Evolutionary conservation across 495 filamentous ascomycete genomes (phyloP), one percentile per base, ranked within the genome.

Genomic region (Aspergillus bridgeri): DNA sequence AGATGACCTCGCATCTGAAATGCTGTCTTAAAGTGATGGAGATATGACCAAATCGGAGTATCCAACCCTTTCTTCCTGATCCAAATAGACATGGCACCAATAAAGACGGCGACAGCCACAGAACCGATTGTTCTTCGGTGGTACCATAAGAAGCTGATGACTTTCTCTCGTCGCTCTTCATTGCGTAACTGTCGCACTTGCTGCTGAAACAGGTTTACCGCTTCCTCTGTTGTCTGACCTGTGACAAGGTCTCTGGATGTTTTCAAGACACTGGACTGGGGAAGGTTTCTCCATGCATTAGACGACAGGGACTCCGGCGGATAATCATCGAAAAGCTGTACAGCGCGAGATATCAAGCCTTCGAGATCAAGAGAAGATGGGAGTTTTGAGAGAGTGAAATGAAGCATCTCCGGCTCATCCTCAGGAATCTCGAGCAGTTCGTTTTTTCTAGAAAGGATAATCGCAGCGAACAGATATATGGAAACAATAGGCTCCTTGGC

Each of bases 321-420:
- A 60, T 89, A 74, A 4, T 74, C 63, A 6, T 75, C 63, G 71
- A 88, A 89, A 0, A 97, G 79, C 21, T 60, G 51, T 5, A 82
- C 73, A 15, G 95, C 86, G 24, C 75, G 73, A 18, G 71, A 60
- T 56, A 98, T 89, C 38, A 96, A 77, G 3, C 72, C 76, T 57
- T 98, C 94, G 22, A 98, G 72, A 61, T 96, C 84, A n/a, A 97
- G 79, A 9, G 89, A 86, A 46, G 81, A 82, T 0, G 94, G 94
- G 2, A 98, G 81, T 69, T 95, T 96, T 5, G 89, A 92, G 3
- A 98, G 81, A 6, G 88, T 85, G 48, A 85, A 89, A 70, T 96
- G 91, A 18, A 98, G 82, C 86, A 98, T 96, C 65, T 97, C 95
- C 13, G 91, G 89, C 67, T 98, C 94, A 51, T 96, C 89, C 18